phyloP scores from a whole-genome alignment of 1,139 yeast genomes.

The Lodderomyces margitis region DNA sequence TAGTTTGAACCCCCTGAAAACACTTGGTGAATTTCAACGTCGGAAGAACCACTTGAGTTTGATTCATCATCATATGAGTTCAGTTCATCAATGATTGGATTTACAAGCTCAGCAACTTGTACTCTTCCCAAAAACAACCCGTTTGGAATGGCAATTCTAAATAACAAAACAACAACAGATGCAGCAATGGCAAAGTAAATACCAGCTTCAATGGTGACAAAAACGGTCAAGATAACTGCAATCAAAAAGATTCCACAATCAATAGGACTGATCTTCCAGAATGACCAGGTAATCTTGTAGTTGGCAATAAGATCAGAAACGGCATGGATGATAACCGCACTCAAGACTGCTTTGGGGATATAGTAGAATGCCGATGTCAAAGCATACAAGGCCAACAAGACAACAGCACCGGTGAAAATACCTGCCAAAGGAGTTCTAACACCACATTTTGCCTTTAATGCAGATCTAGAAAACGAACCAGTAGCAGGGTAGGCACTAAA shows the following conservation, averaged over 20 bases:
- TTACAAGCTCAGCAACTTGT: slow-evolving; percentile 63
- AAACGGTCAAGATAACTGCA: slow-evolving; percentile 77
- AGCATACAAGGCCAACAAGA: slow-evolving; percentile 79
- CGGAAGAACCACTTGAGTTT: slow-evolving; percentile 18
- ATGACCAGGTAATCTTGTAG: slow-evolving; percentile 66
- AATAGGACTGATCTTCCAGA: slow-evolving; percentile 74
- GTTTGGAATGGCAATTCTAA: slow-evolving; percentile 75
- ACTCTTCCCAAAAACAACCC: slow-evolving; percentile 84
- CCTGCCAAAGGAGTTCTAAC: slow-evolving; percentile 95
- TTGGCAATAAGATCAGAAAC: slow-evolving; percentile 82
- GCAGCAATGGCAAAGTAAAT: slow-evolving; percentile 89
- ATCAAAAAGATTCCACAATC: slow-evolving; percentile 75
- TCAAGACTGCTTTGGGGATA: slow-evolving; percentile 85
- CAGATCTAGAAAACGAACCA: slow-evolving; percentile 93
- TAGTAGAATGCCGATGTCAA: slow-evolving; percentile 81
- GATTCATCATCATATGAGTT: neutral
- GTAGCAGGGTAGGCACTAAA: slow-evolving; percentile 95
- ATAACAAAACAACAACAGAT: slow-evolving; percentile 69
- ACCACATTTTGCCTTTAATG: slow-evolving; percentile 92
- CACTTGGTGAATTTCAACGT: slow-evolving; percentile 45
- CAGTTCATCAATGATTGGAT: slow-evolving; percentile 42
- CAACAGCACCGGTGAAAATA: slow-evolving; percentile 85
- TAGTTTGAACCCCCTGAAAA: slow-evolving; percentile 29
- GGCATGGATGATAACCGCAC: slow-evolving; percentile 93
- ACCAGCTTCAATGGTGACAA: slow-evolving; percentile 82